phyloP scores from a whole-genome alignment of 352 stramenopile genomes.

The Phytophthora sp. region DNA sequence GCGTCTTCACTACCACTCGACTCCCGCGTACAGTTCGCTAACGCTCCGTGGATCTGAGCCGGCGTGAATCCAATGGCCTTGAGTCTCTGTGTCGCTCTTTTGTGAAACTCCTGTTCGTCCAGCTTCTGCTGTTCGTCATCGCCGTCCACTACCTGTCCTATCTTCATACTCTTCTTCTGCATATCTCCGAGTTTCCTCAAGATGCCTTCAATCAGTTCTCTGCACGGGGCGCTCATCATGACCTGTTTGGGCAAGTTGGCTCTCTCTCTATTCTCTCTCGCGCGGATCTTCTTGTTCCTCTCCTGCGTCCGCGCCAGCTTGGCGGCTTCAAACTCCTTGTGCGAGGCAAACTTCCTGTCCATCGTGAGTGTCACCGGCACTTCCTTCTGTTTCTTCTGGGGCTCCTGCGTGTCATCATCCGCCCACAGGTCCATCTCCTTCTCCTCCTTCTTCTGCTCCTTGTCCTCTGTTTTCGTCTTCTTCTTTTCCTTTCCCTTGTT shows the following conservation, averaged over 20 bases:
- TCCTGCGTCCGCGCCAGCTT: slow-evolving; percentile 57
- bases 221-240: slow-evolving; percentile 90
- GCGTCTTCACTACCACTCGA: slow-evolving; percentile 5
- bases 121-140: slow-evolving; percentile 10
- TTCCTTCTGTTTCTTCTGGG: slow-evolving; percentile 22
- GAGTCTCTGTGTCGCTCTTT: slow-evolving; percentile 39
- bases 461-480: slow-evolving; percentile 5
- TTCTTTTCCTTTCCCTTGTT: slow-evolving; percentile 5
- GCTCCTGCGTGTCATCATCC: neutral
- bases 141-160: neutral
- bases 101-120: slow-evolving; percentile 20
- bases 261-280: slow-evolving; percentile 92
- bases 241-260: slow-evolving; percentile 91
- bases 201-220: slow-evolving; percentile 89
- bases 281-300: slow-evolving; percentile 79
- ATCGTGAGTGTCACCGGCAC: slow-evolving; percentile 53
- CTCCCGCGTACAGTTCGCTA: slow-evolving; percentile 32
- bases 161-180: slow-evolving; percentile 8
- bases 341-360: slow-evolving; percentile 79
- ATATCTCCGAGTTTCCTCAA: slow-evolving; percentile 53
- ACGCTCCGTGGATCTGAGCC: slow-evolving; percentile 53
- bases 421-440: slow-evolving; percentile 52
- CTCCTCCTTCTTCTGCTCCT: slow-evolving; percentile 10
- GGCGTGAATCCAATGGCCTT: slow-evolving; percentile 61
- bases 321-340: slow-evolving; percentile 70